Evolutionary conservation across 257 asterid species (phyloP).

Genomic region (Fraxinus anomala): DNA sequence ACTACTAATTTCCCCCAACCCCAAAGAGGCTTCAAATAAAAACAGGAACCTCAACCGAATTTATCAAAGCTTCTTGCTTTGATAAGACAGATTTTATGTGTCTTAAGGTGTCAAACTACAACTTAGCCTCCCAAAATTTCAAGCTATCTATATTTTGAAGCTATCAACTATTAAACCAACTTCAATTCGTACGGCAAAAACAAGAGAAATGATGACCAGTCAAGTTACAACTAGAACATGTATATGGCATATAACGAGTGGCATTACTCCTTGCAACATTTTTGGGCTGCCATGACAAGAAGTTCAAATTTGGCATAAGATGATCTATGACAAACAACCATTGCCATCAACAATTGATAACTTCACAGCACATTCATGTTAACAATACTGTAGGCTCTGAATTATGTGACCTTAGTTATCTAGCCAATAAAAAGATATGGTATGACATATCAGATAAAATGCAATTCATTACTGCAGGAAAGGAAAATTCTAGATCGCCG

Average conservation of each 20-base stretch:
- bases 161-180: too few species aligned
- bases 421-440: background rate
- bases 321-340: background rate
- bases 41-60: background rate
- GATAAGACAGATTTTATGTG: too few species aligned
- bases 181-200: too few species aligned
- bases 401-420: background rate
- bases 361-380: background rate
- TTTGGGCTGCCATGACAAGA: background rate
- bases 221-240: background rate
- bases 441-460: background rate
- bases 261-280: background rate
- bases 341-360: background rate
- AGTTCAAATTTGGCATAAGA: background rate
- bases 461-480: background rate
- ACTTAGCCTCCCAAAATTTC: background rate
- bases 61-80: background rate
- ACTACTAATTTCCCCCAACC: background rate
- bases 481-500: background rate
- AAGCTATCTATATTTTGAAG: too few species aligned
- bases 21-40: background rate
- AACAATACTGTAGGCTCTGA: background rate
- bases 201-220: background rate
- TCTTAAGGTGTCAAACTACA: too few species aligned
- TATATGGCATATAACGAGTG: background rate